Conservation (phyloP, 495 filamentous ascomycete species). For the Annulohypoxylon moriforme region DNA sequence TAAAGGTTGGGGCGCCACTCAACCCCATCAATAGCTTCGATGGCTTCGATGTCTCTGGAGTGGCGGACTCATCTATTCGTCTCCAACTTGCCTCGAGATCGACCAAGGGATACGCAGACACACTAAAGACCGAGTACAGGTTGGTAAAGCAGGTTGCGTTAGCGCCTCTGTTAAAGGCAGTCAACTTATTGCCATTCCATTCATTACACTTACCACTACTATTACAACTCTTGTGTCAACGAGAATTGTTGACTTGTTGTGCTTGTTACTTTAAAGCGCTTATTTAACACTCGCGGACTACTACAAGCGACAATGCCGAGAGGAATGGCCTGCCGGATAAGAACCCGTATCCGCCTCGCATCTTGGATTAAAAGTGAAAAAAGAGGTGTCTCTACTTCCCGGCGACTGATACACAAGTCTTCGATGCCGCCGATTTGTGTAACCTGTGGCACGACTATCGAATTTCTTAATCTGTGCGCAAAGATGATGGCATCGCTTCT, state of each 20-base stretch:
- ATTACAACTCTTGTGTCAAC: background rate
- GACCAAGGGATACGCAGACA: background rate
- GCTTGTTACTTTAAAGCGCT: constrained; percentile 2
- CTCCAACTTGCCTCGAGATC: background rate
- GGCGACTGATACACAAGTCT: constrained; percentile 11
- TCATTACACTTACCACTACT: background rate
- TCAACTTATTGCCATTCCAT: background rate
- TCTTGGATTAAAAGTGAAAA: background rate
- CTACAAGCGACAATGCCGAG: background rate
- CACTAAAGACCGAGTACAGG: background rate
- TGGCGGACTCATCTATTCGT: background rate
- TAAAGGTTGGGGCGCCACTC: background rate
- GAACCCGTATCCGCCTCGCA: background rate
- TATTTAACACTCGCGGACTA: background rate
- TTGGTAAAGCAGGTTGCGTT: background rate
- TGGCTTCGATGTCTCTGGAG: background rate
- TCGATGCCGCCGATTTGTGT: constrained; percentile 41
- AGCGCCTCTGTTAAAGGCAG: background rate
- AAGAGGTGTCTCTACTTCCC: background rate
- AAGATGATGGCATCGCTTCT: constrained; percentile 17
- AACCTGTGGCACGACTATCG: constrained; percentile 31
- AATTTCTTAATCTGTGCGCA: constrained; percentile 30
- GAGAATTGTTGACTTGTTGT: background rate
- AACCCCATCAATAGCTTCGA: background rate
- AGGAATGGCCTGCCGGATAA: background rate